Evolutionary conservation across 345 rosid species (phyloP), one percentile per base, ranked within the genome.

Genomic region (Dipteronia dyeriana): DNA sequence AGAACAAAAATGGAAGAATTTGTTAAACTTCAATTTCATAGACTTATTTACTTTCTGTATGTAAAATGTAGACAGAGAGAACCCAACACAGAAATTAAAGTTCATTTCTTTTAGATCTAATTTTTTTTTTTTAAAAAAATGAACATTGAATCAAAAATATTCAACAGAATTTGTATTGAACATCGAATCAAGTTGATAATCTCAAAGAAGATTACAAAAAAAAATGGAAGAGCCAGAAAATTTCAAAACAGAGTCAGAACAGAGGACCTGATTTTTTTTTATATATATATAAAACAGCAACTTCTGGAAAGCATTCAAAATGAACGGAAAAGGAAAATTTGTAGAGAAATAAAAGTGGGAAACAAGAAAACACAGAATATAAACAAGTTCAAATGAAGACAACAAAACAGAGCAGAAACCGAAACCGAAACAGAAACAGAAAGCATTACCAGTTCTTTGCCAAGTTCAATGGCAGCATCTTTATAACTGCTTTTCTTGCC

Each of bases 391-490:
- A 10, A 29, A 71, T 17, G 10, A 22, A 2, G 3, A 8, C 25
- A 49, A 73, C 14, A 38, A 71, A 38, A 67, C 29, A 41, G 56
- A 25, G 54, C 41, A 23, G 51, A 29, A 56, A 34, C 60, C 34
- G 23, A 68, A 12, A 13, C 49, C 39, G 22, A 7, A 9, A 12
- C 19, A 2, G 3, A 7, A 9, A 12, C 19, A 2, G 3, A 14
- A 66, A 47, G 10, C 29, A 41, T 62, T 84, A 95, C 98, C 89
- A 95, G 80, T 86, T 95, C 97, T 51, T 80, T 78, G 79, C 93
- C 97, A 34, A 95, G 98, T 56, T 95, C 92, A 78, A 90, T 84
- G 39, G 98, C 91, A 78, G 98, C 97, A 79, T 90, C 98, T 79
- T 75, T 90, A 71, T 91, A 93, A 72, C 85, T 88, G 76, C 70